Percentiles rank a stretch among this genome's conserved stretches.
Conservation (phyloP, 2,329 filamentous ascomycete genomes). For the Arachnopeziza araneosa region DNA sequence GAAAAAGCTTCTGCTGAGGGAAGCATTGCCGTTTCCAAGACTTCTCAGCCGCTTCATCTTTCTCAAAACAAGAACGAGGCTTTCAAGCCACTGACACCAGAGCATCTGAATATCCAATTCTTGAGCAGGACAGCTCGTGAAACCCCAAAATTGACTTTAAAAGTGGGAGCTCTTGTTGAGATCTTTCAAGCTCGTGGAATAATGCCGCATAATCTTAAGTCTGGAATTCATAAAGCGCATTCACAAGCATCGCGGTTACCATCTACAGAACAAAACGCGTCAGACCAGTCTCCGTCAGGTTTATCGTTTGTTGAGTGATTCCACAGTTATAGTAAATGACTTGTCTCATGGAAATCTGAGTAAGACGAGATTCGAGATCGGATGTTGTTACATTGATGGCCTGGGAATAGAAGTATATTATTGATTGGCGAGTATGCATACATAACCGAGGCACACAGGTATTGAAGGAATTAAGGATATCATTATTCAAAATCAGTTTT, state of each 20-base stretch:
- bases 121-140: conserved; percentile 11
- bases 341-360: background rate
- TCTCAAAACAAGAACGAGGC: background rate
- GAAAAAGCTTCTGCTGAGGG: background rate
- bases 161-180: conserved; percentile 16
- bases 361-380: background rate
- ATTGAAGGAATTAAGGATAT: background rate
- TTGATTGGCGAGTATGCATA: background rate
- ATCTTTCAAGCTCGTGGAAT: conserved; percentile 20
- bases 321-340: background rate
- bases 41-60: background rate
- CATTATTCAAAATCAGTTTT: background rate
- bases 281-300: background rate
- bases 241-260: background rate
- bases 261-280: background rate
- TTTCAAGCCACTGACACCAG: background rate
- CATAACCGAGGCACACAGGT: background rate
- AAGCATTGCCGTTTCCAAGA: background rate
- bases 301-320: background rate
- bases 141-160: background rate
- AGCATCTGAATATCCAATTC: conserved; percentile 9
- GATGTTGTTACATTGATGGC: background rate
- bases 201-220: conserved; percentile 9
- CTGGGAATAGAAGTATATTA: background rate
- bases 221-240: conserved; percentile 3